These are phyloP conservation scores for Candida jianshihensis DNA, from an alignment of 805 yeast species.

Conservation along the genomic window DNA sequence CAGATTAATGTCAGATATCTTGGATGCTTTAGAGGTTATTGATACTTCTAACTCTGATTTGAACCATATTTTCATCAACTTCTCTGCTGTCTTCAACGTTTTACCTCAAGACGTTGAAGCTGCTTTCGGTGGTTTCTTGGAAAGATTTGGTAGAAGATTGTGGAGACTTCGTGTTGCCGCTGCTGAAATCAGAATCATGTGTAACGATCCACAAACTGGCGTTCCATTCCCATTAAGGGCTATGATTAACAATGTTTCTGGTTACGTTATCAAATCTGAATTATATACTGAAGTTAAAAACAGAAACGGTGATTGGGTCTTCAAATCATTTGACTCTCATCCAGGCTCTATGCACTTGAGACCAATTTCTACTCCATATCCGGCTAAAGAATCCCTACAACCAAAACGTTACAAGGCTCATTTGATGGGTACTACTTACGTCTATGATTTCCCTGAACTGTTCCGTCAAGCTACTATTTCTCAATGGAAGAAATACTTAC, in stretches of 20 bases:
- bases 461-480: conserved; percentile 87
- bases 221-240: conserved; percentile 95
- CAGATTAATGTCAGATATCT: conserved; percentile 89
- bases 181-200: conserved; percentile 95
- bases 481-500: conserved; percentile 71
- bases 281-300: conserved; percentile 92
- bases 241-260: conserved; percentile 90
- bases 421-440: conserved; percentile 95
- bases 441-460: conserved; percentile 97
- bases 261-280: conserved; percentile 94
- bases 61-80: conserved; percentile 95
- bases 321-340: conserved; percentile 78
- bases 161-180: conserved; percentile 96
- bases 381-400: conserved; percentile 96
- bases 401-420: conserved; percentile 99
- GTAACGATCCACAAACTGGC: conserved; percentile 83
- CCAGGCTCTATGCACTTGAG: conserved; percentile 98
- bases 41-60: conserved; percentile 93
- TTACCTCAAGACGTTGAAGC: conserved; percentile 94
- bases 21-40: conserved; percentile 90
- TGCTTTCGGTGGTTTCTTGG: conserved; percentile 96
- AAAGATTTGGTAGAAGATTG: conserved; percentile 92
- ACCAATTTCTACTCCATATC: conserved; percentile 92
- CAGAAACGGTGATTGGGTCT: conserved; percentile 91
- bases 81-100: conserved; percentile 91